These are phyloP conservation scores for Rhytidhysteron rufulum DNA, from an alignment of 2,329 filamentous ascomycete species.

Conservation along the genomic window DNA sequence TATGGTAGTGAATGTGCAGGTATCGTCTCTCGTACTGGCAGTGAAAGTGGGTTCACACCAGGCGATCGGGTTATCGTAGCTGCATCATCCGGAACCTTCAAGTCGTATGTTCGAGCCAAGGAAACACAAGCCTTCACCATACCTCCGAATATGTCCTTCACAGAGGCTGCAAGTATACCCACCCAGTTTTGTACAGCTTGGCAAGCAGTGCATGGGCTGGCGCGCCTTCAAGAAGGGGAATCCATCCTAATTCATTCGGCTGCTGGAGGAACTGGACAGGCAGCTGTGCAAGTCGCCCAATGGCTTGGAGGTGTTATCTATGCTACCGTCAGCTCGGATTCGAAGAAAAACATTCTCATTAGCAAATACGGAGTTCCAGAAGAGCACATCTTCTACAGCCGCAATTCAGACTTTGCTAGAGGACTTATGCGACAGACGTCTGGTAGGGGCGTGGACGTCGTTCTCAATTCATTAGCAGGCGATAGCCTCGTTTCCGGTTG, in stretches of 20 bases:
- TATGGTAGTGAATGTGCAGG: conserved; percentile 1
- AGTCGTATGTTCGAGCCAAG: not conserved
- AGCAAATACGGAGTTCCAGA: conserved; percentile 16
- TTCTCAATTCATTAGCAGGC: conserved; percentile 23
- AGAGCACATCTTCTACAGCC: conserved; percentile 22
- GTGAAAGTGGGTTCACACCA: not conserved
- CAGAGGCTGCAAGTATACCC: conserved; percentile 5
- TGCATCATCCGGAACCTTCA: not conserved
- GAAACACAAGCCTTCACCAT: conserved; percentile 1
- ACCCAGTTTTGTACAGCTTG: conserved; percentile 7
- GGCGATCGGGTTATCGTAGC: not conserved
- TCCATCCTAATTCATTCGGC: conserved; percentile 27
- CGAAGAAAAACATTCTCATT: conserved; percentile 20
- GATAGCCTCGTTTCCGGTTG: conserved; percentile 14
- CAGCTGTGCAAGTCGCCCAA: conserved; percentile 19
- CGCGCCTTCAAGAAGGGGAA: conserved; percentile 4
- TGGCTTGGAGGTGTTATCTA: conserved; percentile 20
- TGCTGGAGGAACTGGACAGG: conserved; percentile 27
- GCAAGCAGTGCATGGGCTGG: conserved; percentile 7
- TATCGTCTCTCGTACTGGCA: not conserved
- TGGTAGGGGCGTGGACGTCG: conserved; percentile 22
- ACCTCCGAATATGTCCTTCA: conserved; percentile 4
- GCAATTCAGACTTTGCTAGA: conserved; percentile 17
- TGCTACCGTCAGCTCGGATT: conserved; percentile 20
- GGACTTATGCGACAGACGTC: conserved; percentile 16